Evolutionary conservation across 2,329 filamentous ascomycete species (phyloP).

Genomic region (Alternaria tenuissima): DNA sequence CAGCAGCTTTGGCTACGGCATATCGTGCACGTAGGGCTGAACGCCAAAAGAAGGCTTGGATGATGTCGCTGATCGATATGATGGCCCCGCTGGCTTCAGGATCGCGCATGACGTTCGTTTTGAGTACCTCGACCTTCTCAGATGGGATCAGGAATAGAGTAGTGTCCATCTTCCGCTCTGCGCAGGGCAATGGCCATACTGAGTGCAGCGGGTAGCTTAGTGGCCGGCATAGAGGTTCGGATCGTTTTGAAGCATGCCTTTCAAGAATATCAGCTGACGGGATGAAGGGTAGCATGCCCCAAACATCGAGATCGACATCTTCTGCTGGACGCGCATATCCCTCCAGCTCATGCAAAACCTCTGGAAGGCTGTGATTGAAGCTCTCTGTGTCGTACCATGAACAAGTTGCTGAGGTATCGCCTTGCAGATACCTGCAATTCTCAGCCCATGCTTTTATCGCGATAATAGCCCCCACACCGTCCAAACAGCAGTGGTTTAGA

Average conservation of each 20-base stretch:
- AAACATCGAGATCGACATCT: slow-evolving; percentile 26
- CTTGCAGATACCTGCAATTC: slow-evolving; percentile 34
- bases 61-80: slow-evolving; percentile 50
- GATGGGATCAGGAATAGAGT: slow-evolving; percentile 45
- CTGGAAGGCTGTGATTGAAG: slow-evolving; percentile 34
- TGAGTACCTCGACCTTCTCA: slow-evolving; percentile 40
- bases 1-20: slow-evolving; percentile 39
- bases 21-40: slow-evolving; percentile 48
- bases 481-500: slow-evolving; percentile 31
- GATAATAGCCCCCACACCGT: slow-evolving; percentile 33
- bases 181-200: slow-evolving; percentile 41
- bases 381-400: slow-evolving; percentile 32
- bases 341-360: slow-evolving; percentile 29
- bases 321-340: slow-evolving; percentile 20
- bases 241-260: neutral
- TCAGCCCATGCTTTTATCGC: slow-evolving; percentile 36
- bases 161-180: slow-evolving; percentile 37
- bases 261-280: slow-evolving; percentile 22
- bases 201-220: slow-evolving; percentile 36
- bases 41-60: slow-evolving; percentile 55
- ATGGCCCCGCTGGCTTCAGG: slow-evolving; percentile 28
- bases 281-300: slow-evolving; percentile 31
- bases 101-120: slow-evolving; percentile 39
- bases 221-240: slow-evolving; percentile 7
- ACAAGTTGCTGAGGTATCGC: slow-evolving; percentile 28